phyloP scores from a whole-genome alignment of 208 protist genomes.

The Paratrypanosoma confusum region DNA sequence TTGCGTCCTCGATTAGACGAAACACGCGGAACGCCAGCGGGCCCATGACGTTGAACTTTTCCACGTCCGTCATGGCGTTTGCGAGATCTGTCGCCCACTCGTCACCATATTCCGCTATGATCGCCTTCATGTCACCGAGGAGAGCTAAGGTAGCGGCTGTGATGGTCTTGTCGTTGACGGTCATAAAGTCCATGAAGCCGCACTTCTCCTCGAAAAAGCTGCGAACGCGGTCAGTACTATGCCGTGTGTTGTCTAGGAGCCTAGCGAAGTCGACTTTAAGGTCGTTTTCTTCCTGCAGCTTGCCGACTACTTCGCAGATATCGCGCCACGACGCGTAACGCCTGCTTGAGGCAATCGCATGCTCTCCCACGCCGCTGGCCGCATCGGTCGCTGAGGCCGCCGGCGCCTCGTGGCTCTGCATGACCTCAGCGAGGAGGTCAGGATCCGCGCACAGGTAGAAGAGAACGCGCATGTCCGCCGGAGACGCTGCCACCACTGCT shows the following conservation, averaged over 20 bases:
- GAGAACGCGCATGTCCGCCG: constrained; percentile 53
- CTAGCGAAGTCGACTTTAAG: constrained; percentile 74
- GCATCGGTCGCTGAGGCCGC: constrained; percentile 13
- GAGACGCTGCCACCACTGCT: constrained; percentile 19
- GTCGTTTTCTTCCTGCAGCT: constrained; percentile 33
- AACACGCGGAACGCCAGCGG: constrained; percentile 63
- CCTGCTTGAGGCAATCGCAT: too few relatives aligned
- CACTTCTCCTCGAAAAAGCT: constrained; percentile 85
- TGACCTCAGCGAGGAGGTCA: constrained; percentile 10
- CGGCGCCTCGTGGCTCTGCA: too few relatives aligned
- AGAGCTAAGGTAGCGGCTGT: constrained; percentile 72
- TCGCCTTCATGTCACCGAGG: constrained; percentile 52
- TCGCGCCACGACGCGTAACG: constrained; percentile 70
- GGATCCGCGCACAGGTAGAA: constrained; percentile 64
- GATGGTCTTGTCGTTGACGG: constrained; percentile 73
- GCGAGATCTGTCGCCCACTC: constrained; percentile 61
- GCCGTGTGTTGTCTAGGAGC: constrained; percentile 68
- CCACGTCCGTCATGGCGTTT: constrained; percentile 46
- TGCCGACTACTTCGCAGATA: constrained; percentile 33
- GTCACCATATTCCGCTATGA: constrained; percentile 41
- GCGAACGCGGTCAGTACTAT: constrained; percentile 55
- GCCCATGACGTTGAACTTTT: constrained; percentile 62
- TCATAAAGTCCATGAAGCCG: constrained; percentile 83
- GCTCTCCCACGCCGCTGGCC: neutral
- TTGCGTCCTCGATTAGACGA: constrained; percentile 64